Evolutionary conservation across 176 grass and related monocot species (phyloP), one percentile per base, ranked within the genome.

Genomic region (Cymbopogon citratus): DNA sequence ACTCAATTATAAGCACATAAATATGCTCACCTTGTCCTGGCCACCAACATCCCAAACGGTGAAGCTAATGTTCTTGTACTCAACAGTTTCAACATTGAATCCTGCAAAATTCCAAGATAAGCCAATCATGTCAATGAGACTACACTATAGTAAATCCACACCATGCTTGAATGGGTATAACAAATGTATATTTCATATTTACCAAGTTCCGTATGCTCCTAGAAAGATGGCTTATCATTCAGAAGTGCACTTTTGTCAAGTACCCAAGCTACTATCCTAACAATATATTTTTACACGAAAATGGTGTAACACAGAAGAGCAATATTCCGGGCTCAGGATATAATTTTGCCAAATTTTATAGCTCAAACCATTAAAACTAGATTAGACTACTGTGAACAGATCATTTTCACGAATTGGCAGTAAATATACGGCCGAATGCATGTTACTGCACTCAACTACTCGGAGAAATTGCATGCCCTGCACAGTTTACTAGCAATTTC

Each of bases 11-110:
- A 74, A 31, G 14, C 33, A 63, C 36, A 63, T 28, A n/a, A n/a
- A n/a, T n/a, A 61, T 63, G 2, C 39, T 71, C 84, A 92, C 92
- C 92, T 94, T 94, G 87, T 94, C 92, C 81, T 94, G 92, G 33
- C 92, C 92, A 59, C 92, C 92, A 2, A 94, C 92, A 88, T 94
- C 92, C 92, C 92, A 94, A 48, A 94, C 92, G 12, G 92, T 94
- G 87, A 94, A 94, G 70, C 92, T 94, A 81, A 94, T 94, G 52
- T 94, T 94, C 87, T 94, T 94, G 92, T 94, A 94, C 71, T 94
- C 92, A 0, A 94, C 92, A 61, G 92, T 94, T 92, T 94, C 92
- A 10, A 94, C 92, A 1, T 94, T 94, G 66, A 94, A 94, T 63
- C 92, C 92, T 94, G 80, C 21, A 83, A 24, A 81, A 12, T 41